These are phyloP conservation scores for Atkinsonella texensis DNA, from an alignment of 2,329 filamentous ascomycete genomes.

Conservation along the genomic window DNA sequence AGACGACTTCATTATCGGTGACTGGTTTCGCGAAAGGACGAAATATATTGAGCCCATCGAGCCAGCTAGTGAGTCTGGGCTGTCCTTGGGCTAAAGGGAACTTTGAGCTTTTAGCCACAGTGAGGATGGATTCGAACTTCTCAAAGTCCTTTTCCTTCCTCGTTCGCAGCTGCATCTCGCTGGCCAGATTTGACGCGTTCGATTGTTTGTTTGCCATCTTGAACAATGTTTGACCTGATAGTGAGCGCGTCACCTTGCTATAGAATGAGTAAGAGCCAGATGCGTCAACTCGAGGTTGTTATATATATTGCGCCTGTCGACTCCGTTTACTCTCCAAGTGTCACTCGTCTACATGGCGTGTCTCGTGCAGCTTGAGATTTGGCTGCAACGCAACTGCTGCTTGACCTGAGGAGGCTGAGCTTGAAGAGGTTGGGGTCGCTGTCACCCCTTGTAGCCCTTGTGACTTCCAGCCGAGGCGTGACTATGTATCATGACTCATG, in stretches of 20 bases:
- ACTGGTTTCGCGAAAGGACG: slow-evolving; percentile 35
- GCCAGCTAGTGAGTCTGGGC: slow-evolving; percentile 30
- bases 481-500: slow-evolving; percentile 5
- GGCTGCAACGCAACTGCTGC: neutral
- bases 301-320: neutral
- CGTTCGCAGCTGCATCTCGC: slow-evolving; percentile 38
- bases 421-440: neutral
- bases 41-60: slow-evolving; percentile 44
- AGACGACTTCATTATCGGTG: slow-evolving; percentile 58
- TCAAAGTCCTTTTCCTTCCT: slow-evolving; percentile 36
- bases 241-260: neutral
- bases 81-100: slow-evolving; percentile 8
- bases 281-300: neutral
- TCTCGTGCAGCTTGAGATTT: slow-evolving; percentile 1
- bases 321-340: neutral
- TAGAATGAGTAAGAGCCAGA: neutral
- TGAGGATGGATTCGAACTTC: slow-evolving; percentile 36
- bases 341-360: neutral
- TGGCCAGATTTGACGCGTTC: slow-evolving; percentile 17
- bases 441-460: slow-evolving; percentile 2
- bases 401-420: neutral
- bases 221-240: neutral
- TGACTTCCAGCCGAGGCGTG: slow-evolving; percentile 5
- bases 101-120: slow-evolving; percentile 19
- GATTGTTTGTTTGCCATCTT: slow-evolving; percentile 15